Conservation (phyloP, 345 rosid genomes). For the Lepidium sativum region DNA sequence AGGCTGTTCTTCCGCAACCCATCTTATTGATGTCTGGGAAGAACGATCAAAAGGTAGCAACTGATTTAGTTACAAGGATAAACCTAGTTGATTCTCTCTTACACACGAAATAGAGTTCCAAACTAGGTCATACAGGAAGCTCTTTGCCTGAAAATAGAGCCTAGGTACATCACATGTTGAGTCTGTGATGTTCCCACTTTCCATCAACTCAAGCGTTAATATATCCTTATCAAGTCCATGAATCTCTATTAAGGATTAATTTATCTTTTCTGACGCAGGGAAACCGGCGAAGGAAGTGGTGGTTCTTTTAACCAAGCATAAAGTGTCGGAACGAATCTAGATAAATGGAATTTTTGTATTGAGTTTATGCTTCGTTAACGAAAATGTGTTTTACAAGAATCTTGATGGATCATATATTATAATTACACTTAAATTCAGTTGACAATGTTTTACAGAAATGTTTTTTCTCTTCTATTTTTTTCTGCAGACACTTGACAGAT, state of each 20-base stretch:
- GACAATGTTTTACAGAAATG: not conserved
- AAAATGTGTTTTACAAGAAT: not conserved
- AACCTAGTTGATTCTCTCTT: not conserved
- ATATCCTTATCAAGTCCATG: not conserved
- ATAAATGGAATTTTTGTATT: not conserved
- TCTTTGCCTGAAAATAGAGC: not conserved
- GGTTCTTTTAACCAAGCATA: constrained; percentile 45
- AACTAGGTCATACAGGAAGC: constrained; percentile 1
- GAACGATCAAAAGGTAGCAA: constrained; percentile 39
- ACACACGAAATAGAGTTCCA: not conserved
- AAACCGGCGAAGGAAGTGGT: constrained; percentile 50
- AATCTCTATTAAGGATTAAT: not conserved
- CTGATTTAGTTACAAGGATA: not conserved
- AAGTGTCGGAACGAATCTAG: not conserved
- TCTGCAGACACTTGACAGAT: not conserved
- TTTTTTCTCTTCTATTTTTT: not conserved
- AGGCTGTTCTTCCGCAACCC: constrained; percentile 47
- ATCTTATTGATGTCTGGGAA: constrained; percentile 46
- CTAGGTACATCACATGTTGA: not conserved
- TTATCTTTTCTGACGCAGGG: constrained; percentile 30
- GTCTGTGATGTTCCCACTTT: not conserved
- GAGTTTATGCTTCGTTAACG: not conserved
- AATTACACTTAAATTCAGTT: not conserved
- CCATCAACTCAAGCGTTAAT: not conserved
- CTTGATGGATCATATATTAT: not conserved